Base-by-base conservation (phyloP, 257 asterid genomes). In the Lycium barbarum region DNA sequence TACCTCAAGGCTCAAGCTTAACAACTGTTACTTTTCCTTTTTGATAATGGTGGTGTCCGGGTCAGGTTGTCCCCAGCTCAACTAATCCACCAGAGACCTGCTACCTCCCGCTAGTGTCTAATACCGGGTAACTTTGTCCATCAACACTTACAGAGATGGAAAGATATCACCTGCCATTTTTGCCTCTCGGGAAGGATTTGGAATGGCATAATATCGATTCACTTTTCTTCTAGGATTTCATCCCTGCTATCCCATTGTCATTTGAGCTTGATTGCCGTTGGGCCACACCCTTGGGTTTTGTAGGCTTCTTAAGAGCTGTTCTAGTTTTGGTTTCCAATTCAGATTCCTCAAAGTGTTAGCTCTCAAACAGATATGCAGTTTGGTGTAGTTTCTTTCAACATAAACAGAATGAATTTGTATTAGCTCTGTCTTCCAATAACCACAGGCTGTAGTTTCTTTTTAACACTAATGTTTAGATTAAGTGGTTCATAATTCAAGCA, bases 21-120 rank as follows among this genome's bases (percentile, higher is more conserved):
- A 49, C 14, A 74, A 26, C 81, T 49, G 81, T 74, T 74, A 47
- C 53, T 74, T 74, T 49, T 74, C 81, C 43, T 49, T 74, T 74
- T 22, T 49, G 20, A 49, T 74, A 22, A 47, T 22, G 57, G 40
- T 73, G 81, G 59, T 49, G 61, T 47, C 38, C 14, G 40, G 59
- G 81, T 57, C 43, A 14, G 59, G 49, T 74, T 74, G 61, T 13
- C 81, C 81, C 22, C 81, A 20, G 6, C 81, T 49, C 62, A 49
- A 74, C 81, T 74, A 74, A 49, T 72, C 58, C 80, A 72, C 36
- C 4, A 9, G 58, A 72, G 7, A 72, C 18, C 6, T n/a, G 58
- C 59, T 45, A 72, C 58, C 38, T 45, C 58, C 80, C 11, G 0
- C 38, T 45, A 45, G 58, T 12, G 36, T 49, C 45, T 26, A 17